phyloP scores from a whole-genome alignment of 202 grass and related monocot genomes.

The Panicum virgatum region DNA sequence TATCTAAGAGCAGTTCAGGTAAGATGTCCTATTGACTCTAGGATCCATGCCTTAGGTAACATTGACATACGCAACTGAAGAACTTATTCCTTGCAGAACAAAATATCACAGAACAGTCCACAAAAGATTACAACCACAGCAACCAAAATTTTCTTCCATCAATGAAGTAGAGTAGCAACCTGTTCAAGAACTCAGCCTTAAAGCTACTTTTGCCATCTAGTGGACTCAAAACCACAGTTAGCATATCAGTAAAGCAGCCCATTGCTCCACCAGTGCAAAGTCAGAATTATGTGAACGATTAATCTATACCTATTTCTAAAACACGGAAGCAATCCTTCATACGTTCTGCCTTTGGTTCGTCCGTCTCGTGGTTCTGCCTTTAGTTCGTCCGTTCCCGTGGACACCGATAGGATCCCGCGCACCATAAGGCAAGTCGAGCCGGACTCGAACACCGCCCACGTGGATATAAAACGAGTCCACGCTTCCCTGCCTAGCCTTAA shows the following conservation, averaged over 20 bases:
- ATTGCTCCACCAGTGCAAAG: background rate
- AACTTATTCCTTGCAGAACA: background rate
- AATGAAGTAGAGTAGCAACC: background rate
- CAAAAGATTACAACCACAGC: background rate
- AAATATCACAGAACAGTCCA: background rate
- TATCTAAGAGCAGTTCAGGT: background rate
- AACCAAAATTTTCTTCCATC: background rate
- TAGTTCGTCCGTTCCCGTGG: too few species aligned
- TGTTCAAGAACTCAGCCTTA: background rate
- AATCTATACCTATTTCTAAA: too few species aligned
- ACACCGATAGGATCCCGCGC: too few species aligned
- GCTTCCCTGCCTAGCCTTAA: too few species aligned
- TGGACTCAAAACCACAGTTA: background rate
- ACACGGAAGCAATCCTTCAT: too few species aligned
- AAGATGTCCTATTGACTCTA: slow-evolving; percentile 10
- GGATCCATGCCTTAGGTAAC: background rate
- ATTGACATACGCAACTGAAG: background rate
- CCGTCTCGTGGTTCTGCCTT: too few species aligned
- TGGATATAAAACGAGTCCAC: too few species aligned
- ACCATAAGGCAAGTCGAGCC: too few species aligned
- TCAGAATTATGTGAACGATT: background rate
- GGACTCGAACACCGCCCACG: too few species aligned
- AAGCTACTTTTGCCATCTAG: background rate
- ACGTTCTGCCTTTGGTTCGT: too few species aligned
- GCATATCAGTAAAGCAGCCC: background rate